Evolutionary conservation across 805 yeast genomes (phyloP).

Genomic region (Kluyveromyces lactis): DNA sequence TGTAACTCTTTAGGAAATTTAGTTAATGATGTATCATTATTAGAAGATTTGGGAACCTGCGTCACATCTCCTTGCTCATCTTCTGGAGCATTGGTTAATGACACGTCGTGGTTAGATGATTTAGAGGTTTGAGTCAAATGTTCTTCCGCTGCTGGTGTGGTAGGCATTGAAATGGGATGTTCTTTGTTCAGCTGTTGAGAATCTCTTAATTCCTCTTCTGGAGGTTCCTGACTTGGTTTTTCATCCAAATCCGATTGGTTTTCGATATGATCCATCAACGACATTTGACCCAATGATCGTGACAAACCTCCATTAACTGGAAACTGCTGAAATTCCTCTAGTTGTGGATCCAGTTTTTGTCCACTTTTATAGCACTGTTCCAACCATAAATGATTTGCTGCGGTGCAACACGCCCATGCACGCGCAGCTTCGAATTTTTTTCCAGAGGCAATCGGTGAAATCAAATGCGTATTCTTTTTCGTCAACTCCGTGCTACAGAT

Average conservation of each 20-base stretch:
- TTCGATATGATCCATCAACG: background rate
- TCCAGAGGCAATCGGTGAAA: slow-evolving; percentile 62
- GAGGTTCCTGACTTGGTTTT: background rate
- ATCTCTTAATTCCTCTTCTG: background rate
- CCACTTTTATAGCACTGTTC: slow-evolving; percentile 56
- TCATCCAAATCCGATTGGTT: background rate
- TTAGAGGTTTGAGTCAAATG: background rate
- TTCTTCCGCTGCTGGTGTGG: background rate
- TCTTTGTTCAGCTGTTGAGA: background rate
- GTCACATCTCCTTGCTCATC: background rate
- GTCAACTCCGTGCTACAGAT: slow-evolving; percentile 58
- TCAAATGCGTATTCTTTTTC: slow-evolving; percentile 58
- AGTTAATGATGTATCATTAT: too few relatives aligned
- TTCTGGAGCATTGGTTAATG: background rate
- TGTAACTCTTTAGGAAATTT: too few relatives aligned
- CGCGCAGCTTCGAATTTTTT: slow-evolving; percentile 67
- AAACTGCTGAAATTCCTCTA: slow-evolving; percentile 1
- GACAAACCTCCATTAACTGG: slow-evolving; percentile 11
- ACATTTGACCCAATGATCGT: slow-evolving; percentile 11
- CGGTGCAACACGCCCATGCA: slow-evolving; percentile 43
- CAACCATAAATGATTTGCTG: slow-evolving; percentile 81
- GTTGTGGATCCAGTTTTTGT: slow-evolving; percentile 8
- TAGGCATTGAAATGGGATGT: background rate
- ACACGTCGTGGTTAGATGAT: background rate
- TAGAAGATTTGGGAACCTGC: background rate